These are phyloP conservation scores for Priceomyces melissophilus DNA, from an alignment of 805 yeast genomes.

Conservation along the genomic window DNA sequence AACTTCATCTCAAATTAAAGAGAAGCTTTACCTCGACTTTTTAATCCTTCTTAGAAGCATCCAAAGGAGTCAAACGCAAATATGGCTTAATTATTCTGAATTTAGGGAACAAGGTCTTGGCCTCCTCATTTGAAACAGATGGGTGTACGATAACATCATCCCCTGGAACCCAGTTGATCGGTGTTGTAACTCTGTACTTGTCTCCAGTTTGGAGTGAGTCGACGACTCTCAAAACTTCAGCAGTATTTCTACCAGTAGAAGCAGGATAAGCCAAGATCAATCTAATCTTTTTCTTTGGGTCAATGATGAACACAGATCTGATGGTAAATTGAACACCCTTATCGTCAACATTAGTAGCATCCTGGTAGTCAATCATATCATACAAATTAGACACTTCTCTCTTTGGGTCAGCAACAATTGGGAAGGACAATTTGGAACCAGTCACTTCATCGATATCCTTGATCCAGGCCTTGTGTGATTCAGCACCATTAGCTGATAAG, in stretches of 20 bases:
- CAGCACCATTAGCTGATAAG: slow-evolving; percentile 79
- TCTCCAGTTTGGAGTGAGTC: slow-evolving; percentile 88
- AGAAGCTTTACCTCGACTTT: no score
- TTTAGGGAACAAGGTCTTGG: slow-evolving; percentile 76
- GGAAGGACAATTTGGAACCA: slow-evolving; percentile 75
- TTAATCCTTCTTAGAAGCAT: slow-evolving; percentile 19
- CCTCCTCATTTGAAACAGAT: slow-evolving; percentile 60
- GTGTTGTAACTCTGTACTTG: slow-evolving; percentile 79
- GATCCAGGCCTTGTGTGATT: slow-evolving; percentile 81
- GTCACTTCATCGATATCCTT: slow-evolving; percentile 86
- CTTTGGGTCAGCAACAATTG: slow-evolving; percentile 84
- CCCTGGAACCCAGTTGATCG: slow-evolving; percentile 87
- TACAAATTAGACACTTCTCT: slow-evolving; percentile 73
- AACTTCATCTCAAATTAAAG: no score
- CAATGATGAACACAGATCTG: slow-evolving; percentile 89
- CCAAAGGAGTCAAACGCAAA: slow-evolving; percentile 62
- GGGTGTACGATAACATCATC: slow-evolving; percentile 93
- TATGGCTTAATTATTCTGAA: slow-evolving; percentile 87
- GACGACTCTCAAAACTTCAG: slow-evolving; percentile 86
- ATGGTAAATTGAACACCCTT: slow-evolving; percentile 80
- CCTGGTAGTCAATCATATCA: slow-evolving; percentile 72
- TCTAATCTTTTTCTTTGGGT: slow-evolving; percentile 86
- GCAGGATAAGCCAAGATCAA: slow-evolving; percentile 88
- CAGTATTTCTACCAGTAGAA: slow-evolving; percentile 89
- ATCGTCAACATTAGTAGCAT: slow-evolving; percentile 62